phyloP scores from a whole-genome alignment of 495 filamentous ascomycete species.

The Aspergillus biplanus region DNA sequence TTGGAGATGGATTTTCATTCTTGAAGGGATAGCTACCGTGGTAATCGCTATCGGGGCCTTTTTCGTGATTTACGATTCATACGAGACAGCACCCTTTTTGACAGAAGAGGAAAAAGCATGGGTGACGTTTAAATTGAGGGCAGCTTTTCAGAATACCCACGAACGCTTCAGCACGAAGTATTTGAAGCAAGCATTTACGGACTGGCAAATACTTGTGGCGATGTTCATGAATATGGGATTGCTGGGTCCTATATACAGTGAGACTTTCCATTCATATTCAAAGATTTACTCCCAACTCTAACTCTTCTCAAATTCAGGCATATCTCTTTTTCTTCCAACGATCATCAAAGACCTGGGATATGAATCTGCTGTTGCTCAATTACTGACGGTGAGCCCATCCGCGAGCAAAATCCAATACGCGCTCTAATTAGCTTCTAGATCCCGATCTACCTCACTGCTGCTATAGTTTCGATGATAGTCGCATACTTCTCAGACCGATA shows the following conservation, averaged over 20 bases:
- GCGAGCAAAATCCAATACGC: too few species aligned
- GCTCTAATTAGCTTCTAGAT: too few species aligned
- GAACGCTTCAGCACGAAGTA: constrained; percentile 37
- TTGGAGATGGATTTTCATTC: constrained; percentile 78
- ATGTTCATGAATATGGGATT: constrained; percentile 40
- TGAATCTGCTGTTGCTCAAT: constrained; percentile 63
- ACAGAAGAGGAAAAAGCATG: background rate
- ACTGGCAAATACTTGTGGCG: constrained; percentile 74
- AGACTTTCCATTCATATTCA: too few species aligned
- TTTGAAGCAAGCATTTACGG: constrained; percentile 63
- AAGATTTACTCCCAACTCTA: too few species aligned
- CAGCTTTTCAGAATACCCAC: background rate
- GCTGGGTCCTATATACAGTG: too few species aligned
- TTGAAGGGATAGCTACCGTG: constrained; percentile 63
- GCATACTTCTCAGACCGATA: background rate
- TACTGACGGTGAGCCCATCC: constrained; percentile 57
- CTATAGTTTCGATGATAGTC: background rate
- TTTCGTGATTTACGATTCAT: constrained; percentile 25
- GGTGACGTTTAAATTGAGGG: constrained; percentile 34
- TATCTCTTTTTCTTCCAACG: constrained; percentile 69
- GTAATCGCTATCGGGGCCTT: constrained; percentile 60
- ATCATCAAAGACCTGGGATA: constrained; percentile 71
- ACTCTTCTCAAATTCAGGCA: constrained; percentile 35
- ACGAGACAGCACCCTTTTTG: background rate
- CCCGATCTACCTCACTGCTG: background rate